phyloP scores from a whole-genome alignment of 108 stramenopile species.

The Nitzschia sp. region DNA sequence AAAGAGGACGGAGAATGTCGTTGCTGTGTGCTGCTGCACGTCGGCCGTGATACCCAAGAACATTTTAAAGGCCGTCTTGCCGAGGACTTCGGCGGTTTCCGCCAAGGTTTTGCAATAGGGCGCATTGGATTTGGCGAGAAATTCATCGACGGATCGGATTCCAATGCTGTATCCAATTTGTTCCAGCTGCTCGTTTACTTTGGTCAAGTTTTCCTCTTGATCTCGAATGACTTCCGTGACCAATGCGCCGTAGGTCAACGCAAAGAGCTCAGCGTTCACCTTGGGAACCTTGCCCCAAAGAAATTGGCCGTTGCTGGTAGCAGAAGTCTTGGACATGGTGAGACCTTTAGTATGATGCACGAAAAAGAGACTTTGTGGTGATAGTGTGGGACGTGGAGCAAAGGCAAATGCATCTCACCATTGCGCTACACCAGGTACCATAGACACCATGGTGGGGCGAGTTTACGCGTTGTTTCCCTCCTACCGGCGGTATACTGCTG shows the following conservation, averaged over 20 bases:
- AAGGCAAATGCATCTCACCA: no score
- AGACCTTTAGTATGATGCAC: no score
- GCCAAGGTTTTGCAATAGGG: constrained; percentile 49
- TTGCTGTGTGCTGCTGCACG: constrained; percentile 67
- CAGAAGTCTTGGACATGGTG: constrained; percentile 55
- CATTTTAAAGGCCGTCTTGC: constrained; percentile 95
- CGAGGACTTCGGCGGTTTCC: constrained; percentile 91
- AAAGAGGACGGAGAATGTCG: constrained; percentile 76
- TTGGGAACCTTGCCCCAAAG: constrained; percentile 86
- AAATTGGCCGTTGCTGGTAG: constrained; percentile 53
- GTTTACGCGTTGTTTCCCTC: no score
- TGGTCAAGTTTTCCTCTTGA: constrained; percentile 47
- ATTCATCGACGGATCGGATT: constrained; percentile 93
- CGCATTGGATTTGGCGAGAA: constrained; percentile 86
- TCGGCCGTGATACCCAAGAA: constrained; percentile 90
- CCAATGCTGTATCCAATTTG: constrained; percentile 96
- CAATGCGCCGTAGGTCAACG: constrained; percentile 95
- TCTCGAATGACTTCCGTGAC: constrained; percentile 92
- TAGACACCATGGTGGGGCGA: no score
- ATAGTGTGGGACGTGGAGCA: no score
- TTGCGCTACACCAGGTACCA: no score
- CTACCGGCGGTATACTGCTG: no score
- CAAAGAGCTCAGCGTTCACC: constrained; percentile 95
- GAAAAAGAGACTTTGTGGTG: no score
- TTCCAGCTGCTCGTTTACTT: constrained; percentile 84